phyloP scores from a whole-genome alignment of 345 rosid genomes.

The Euphorbia peplus region DNA sequence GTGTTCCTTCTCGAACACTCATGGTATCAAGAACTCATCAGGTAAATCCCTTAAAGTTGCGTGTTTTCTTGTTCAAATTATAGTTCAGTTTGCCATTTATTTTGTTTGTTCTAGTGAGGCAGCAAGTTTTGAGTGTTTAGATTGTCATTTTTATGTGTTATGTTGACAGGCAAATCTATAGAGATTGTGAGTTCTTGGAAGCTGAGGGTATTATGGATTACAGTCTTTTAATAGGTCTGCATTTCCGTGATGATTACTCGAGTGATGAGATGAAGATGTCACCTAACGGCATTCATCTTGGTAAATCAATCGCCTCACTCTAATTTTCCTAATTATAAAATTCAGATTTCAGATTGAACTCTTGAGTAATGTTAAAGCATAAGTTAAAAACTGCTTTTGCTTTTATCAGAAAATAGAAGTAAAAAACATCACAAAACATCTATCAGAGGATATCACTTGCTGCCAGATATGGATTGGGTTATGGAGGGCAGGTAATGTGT shows the following conservation, averaged over 20 bases:
- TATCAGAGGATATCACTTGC: slow-evolving; percentile 56
- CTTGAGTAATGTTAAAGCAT: background rate
- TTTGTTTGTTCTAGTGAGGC: background rate
- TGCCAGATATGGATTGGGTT: slow-evolving; percentile 59
- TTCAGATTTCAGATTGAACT: background rate
- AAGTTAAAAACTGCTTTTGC: background rate
- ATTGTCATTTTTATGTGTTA: background rate
- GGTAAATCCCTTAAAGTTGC: slow-evolving; percentile 18
- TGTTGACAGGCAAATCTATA: slow-evolving; percentile 50
- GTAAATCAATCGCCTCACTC: slow-evolving; percentile 15
- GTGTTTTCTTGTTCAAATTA: background rate
- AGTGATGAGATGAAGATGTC: slow-evolving; percentile 29
- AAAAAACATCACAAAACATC: slow-evolving; percentile 30
- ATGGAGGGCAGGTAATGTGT: slow-evolving; percentile 44
- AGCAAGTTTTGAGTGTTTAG: background rate
- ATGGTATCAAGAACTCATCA: slow-evolving; percentile 58
- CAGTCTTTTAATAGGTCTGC: slow-evolving; percentile 67
- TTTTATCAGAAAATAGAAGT: slow-evolving; percentile 34
- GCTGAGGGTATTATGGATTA: slow-evolving; percentile 69
- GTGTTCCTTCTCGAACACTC: slow-evolving; percentile 48
- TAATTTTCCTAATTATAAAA: background rate
- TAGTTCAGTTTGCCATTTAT: background rate
- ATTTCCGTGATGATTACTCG: slow-evolving; percentile 45
- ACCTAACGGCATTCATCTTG: slow-evolving; percentile 16
- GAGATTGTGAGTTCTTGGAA: slow-evolving; percentile 69